Conservation (phyloP, 1,284 basidiomycete genomes). For the Lignosus rhinocerotis region DNA sequence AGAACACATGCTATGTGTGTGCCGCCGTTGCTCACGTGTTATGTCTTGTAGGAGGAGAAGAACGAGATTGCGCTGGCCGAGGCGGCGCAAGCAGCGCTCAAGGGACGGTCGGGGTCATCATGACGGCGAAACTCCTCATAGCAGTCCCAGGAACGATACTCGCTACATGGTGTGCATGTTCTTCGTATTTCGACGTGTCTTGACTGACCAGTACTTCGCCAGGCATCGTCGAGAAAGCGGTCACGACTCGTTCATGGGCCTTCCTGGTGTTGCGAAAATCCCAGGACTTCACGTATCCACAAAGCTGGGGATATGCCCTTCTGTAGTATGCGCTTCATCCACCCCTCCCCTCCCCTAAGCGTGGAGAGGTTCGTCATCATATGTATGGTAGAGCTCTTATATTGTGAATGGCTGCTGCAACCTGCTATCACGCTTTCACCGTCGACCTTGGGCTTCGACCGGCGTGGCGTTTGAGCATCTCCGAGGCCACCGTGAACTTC, state of each 20-base stretch:
- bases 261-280: background rate
- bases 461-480: too few species aligned
- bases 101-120: constrained; percentile 6
- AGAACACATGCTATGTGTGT: background rate
- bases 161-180: background rate
- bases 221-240: too few species aligned
- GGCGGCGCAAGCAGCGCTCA: constrained; percentile 23
- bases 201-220: too few species aligned
- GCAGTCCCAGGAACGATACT: too few species aligned
- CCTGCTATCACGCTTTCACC: background rate
- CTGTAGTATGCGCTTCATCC: background rate
- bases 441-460: too few species aligned
- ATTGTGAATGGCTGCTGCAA: background rate
- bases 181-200: too few species aligned
- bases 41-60: constrained; percentile 16
- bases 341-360: too few species aligned
- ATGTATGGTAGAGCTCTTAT: background rate
- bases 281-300: background rate
- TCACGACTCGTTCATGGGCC: too few species aligned
- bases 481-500: too few species aligned
- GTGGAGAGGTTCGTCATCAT: too few species aligned
- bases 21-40: background rate
- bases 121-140: background rate
- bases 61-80: constrained; percentile 26
- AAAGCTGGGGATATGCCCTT: background rate